phyloP scores from a whole-genome alignment of 257 asterid species.

The Knoxia roxburghii region DNA sequence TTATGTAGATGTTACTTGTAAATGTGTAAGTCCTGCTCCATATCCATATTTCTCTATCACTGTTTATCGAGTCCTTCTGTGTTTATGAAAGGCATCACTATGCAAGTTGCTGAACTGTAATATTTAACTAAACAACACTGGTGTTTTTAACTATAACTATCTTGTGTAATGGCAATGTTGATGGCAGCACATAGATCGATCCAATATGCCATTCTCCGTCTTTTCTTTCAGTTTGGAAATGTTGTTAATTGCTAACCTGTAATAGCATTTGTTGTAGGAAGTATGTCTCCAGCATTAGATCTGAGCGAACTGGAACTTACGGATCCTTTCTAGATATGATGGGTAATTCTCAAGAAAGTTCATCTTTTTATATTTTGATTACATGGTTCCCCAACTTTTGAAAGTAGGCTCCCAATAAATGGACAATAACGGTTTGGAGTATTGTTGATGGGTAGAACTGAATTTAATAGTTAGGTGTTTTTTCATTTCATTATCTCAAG shows the following conservation, averaged over 20 bases:
- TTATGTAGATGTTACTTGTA: not conserved
- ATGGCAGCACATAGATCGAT: not conserved
- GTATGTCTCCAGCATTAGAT: slow-evolving; percentile 79
- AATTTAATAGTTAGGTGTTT: not conserved
- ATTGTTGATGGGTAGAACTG: not conserved
- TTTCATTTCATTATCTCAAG: not conserved
- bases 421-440: not conserved
- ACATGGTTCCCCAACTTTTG: not conserved
- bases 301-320: slow-evolving; percentile 61
- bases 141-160: not conserved
- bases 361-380: not conserved
- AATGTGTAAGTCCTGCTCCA: not conserved
- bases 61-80: not conserved
- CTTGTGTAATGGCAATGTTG: not conserved
- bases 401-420: not conserved
- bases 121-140: slow-evolving; percentile 3
- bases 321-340: slow-evolving; percentile 68
- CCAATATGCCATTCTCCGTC: not conserved
- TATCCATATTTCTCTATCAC: not conserved
- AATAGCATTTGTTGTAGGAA: slow-evolving; percentile 48
- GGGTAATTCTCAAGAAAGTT: slow-evolving; percentile 43
- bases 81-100: not conserved
- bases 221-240: not conserved
- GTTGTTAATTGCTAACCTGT: not conserved
- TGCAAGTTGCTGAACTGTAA: slow-evolving; percentile 6